Percentiles rank a stretch among this genome's conserved stretches.
phyloP scores from a whole-genome alignment of 1,284 basidiomycete genomes.

The Rhodotorula mucilaginosa region DNA sequence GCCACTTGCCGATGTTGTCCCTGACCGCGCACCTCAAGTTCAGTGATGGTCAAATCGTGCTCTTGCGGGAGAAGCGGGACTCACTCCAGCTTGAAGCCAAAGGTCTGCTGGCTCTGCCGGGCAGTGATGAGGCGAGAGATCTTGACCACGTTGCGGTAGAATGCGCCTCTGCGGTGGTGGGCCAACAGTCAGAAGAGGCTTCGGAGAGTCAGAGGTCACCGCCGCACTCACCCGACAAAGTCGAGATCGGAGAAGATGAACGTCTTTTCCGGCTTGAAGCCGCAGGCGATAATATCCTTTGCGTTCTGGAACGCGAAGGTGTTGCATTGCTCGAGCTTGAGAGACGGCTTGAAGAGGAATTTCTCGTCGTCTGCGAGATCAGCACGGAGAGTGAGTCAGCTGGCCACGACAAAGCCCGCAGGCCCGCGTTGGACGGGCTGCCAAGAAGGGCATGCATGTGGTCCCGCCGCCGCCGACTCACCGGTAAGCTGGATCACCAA shows the following conservation, averaged over 20 bases:
- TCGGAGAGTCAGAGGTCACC: background rate
- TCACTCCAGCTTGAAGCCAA: slow-evolving; percentile 92
- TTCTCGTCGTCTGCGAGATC: slow-evolving; percentile 84
- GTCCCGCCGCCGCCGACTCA: slow-evolving; percentile 42
- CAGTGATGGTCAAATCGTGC: background rate
- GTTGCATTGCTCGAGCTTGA: slow-evolving; percentile 85
- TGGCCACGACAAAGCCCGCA: background rate
- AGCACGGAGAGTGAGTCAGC: background rate
- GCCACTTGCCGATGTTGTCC: slow-evolving; percentile 96
- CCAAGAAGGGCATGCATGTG: too few relatives aligned
- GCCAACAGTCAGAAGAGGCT: background rate
- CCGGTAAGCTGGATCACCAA: slow-evolving; percentile 93
- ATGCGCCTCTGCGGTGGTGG: slow-evolving; percentile 61
- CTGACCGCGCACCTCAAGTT: slow-evolving; percentile 52
- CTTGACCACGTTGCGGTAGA: slow-evolving; percentile 92
- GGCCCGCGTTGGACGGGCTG: too few relatives aligned
- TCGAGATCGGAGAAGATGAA: slow-evolving; percentile 96
- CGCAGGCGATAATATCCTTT: slow-evolving; percentile 92
- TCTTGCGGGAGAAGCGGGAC: slow-evolving; percentile 46
- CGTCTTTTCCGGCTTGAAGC: slow-evolving; percentile 87
- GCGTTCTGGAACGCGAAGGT: slow-evolving; percentile 83
- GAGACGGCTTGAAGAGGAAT: slow-evolving; percentile 93
- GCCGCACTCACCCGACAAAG: slow-evolving; percentile 61
- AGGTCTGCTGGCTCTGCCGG: slow-evolving; percentile 90
- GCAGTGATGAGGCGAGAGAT: slow-evolving; percentile 91